A percentile compares a stretch with the other conserved stretches of the same genome.
phyloP scores from a whole-genome alignment of 306 rosid species.

The Vigna unguiculata region DNA sequence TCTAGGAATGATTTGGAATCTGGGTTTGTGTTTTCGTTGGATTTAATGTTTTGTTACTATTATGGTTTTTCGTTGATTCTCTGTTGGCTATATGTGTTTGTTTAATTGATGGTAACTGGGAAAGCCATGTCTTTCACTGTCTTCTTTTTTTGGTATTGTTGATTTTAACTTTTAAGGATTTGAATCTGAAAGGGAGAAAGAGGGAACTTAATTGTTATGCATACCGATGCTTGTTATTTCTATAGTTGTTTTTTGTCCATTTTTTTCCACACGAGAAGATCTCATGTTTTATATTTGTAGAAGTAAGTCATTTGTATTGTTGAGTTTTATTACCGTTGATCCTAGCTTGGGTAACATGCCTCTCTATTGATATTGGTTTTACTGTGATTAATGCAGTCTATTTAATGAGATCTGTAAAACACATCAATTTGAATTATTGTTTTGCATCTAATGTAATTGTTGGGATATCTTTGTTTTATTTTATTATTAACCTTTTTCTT shows the following conservation, averaged over 20 bases:
- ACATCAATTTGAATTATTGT: neutral
- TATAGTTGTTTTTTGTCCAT: neutral
- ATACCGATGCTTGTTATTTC: neutral
- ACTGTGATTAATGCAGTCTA: neutral
- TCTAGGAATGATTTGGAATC: conserved; percentile 5
- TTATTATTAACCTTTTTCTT: neutral
- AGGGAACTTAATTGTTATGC: neutral
- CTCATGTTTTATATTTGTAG: neutral
- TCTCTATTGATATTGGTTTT: neutral
- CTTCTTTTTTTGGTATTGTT: no score
- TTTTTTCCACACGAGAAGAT: neutral
- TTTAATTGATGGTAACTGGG: neutral
- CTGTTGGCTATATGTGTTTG: neutral
- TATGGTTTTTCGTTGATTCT: neutral
- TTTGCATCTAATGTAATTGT: neutral
- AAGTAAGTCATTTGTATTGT: neutral
- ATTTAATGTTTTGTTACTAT: neutral
- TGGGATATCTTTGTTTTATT: neutral
- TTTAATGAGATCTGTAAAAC: neutral
- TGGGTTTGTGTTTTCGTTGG: conserved; percentile 10
- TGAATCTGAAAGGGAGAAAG: neutral
- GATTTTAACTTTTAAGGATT: neutral
- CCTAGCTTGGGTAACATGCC: neutral
- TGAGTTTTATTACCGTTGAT: conserved; percentile 16
- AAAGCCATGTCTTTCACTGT: neutral